Evolutionary conservation across 192 early-diverging fungal species (phyloP).

Genomic region (Dissophora ornata): DNA sequence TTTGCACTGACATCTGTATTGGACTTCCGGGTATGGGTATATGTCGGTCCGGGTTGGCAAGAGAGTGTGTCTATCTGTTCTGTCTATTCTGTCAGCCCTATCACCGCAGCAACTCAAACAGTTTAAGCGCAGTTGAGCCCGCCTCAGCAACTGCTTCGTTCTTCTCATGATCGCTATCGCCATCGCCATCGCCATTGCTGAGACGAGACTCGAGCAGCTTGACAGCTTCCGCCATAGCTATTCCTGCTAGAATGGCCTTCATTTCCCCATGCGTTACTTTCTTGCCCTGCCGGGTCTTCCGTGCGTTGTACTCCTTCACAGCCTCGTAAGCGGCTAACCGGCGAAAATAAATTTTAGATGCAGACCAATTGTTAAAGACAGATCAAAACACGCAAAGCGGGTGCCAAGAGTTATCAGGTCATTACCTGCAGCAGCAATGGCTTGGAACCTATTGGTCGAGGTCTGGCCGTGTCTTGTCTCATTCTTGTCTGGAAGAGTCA

Average conservation of each 20-base stretch:
- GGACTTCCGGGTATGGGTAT: no score
- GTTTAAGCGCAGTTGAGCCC: conserved; percentile 25
- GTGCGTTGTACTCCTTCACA: conserved; percentile 35
- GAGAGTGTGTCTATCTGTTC: no score
- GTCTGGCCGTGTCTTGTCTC: neutral
- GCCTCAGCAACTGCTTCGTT: conserved; percentile 44
- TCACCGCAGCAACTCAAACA: conserved; percentile 32
- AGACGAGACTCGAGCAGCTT: conserved; percentile 39
- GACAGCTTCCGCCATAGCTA: conserved; percentile 46
- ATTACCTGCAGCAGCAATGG: conserved; percentile 41
- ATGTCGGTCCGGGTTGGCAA: no score
- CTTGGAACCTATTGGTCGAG: no score
- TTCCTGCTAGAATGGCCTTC: conserved; percentile 44
- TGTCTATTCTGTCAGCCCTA: neutral
- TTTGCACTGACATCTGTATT: no score
- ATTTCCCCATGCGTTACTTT: conserved; percentile 42
- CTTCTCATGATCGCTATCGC: conserved; percentile 4
- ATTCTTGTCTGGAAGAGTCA: neutral
- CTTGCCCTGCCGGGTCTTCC: conserved; percentile 28
- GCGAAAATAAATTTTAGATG: neutral
- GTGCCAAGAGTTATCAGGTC: no score
- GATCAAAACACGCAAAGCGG: no score
- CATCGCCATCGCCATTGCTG: neutral
- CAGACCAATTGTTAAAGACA: neutral
- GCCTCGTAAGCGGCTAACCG: conserved; percentile 37